phyloP scores from a whole-genome alignment of 2,329 filamentous ascomycete species.

The Paraphaeosphaeria sporulosa region DNA sequence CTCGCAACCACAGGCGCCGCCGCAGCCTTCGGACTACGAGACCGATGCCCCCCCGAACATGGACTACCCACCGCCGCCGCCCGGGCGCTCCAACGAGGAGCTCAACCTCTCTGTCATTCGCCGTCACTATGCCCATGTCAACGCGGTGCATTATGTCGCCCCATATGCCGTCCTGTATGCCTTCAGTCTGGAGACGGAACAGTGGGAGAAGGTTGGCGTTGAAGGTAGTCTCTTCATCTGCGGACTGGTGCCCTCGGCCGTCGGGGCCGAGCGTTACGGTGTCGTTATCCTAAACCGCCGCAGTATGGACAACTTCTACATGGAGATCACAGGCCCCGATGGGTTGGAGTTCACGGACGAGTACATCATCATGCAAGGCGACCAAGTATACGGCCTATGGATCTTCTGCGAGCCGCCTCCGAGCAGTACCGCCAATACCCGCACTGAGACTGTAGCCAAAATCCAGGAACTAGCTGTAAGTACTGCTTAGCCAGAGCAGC shows the following conservation, averaged over 20 bases:
- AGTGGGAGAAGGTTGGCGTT: slow-evolving; percentile 85
- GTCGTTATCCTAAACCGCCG: slow-evolving; percentile 58
- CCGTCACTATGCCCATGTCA: slow-evolving; percentile 79
- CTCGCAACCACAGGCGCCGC: slow-evolving; percentile 39
- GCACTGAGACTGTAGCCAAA: slow-evolving; percentile 60
- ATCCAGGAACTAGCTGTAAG: slow-evolving; percentile 62
- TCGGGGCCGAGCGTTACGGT: slow-evolving; percentile 49
- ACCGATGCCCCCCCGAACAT: slow-evolving; percentile 54
- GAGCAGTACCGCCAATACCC: slow-evolving; percentile 61
- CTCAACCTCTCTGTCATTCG: slow-evolving; percentile 86
- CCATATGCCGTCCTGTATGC: slow-evolving; percentile 87
- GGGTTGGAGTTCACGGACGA: slow-evolving; percentile 61
- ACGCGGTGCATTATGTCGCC: slow-evolving; percentile 78
- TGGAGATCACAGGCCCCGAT: slow-evolving; percentile 52
- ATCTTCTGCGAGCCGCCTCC: slow-evolving; percentile 68
- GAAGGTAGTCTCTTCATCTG: slow-evolving; percentile 93
- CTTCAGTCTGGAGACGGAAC: slow-evolving; percentile 69
- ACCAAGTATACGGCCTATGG: slow-evolving; percentile 67
- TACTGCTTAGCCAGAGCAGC: neutral
- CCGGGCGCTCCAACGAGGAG: slow-evolving; percentile 76
- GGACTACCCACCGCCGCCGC: slow-evolving; percentile 48
- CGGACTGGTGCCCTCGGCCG: slow-evolving; percentile 58
- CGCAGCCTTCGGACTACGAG: slow-evolving; percentile 63
- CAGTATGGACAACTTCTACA: slow-evolving; percentile 56
- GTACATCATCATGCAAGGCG: slow-evolving; percentile 64